Percentiles rank a stretch among this genome's conserved stretches.
Evolutionary conservation across 768 basidiomycete genomes (phyloP).

Genomic region (Leccinum disarticulatum): DNA sequence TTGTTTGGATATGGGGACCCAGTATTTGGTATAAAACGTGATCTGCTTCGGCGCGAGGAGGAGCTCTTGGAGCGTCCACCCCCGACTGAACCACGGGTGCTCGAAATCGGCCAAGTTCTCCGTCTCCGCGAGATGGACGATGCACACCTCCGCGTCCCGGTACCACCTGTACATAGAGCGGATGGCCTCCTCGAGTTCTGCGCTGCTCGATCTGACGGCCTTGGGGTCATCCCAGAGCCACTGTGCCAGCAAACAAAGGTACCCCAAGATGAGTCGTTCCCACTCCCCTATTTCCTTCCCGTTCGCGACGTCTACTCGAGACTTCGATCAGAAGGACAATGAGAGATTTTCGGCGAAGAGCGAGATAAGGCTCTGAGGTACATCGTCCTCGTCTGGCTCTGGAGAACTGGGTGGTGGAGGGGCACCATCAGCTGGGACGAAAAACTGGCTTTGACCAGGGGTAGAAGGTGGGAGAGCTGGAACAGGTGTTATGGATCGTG

Average conservation of each 20-base stretch:
- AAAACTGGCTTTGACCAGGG: constrained; percentile 48
- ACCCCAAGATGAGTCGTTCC: constrained; percentile 86
- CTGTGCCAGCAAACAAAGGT: constrained; percentile 78
- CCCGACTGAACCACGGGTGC: constrained; percentile 10
- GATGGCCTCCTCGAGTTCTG: constrained; percentile 12
- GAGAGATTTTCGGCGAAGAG: constrained; percentile 90
- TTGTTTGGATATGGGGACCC: neutral
- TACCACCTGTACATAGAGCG: constrained; percentile 5
- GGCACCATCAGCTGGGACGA: constrained; percentile 72
- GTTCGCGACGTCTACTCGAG: constrained; percentile 48
- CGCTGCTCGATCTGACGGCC: constrained; percentile 64
- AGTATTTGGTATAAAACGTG: constrained; percentile 10
- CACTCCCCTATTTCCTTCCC: constrained; percentile 80
- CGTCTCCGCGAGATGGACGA: constrained; percentile 13
- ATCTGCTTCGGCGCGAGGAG: constrained; percentile 11
- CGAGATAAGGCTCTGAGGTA: constrained; percentile 72
- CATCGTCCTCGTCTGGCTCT: constrained; percentile 56
- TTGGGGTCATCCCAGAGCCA: constrained; percentile 98
- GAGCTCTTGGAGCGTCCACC: constrained; percentile 15
- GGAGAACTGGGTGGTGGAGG: constrained; percentile 35
- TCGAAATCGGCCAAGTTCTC: constrained; percentile 9
- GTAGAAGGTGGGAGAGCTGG: constrained; percentile 32
- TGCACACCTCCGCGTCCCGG: constrained; percentile 12
- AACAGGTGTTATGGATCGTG: constrained; percentile 62
- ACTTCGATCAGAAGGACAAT: constrained; percentile 76